Evolutionary conservation across 805 yeast species (phyloP), one percentile per base, ranked within the genome.

Genomic region (Metschnikowia anglica): DNA sequence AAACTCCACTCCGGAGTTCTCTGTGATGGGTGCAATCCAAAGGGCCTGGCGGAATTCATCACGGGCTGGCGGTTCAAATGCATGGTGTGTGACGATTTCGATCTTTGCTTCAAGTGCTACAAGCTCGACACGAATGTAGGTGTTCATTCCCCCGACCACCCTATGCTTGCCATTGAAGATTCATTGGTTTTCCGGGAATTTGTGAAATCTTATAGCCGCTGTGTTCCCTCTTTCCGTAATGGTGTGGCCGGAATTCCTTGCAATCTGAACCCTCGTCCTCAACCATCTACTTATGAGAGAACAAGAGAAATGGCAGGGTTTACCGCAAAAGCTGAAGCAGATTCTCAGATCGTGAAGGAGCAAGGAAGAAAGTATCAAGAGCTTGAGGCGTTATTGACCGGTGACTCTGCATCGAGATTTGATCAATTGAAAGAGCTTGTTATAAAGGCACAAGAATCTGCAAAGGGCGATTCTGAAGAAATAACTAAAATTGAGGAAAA

Each of bases 1-100:
- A 29, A 18, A 13, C 13, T 58, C 4, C 73, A 69, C 42, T 25
- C 38, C 2, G 46, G 53, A 37, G 58, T 64, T 24, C 48, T 63
- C 20, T 70, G 74, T 40, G 72, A 70, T 44, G 40, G 50, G n/a
- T 70, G 74, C 39, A 39, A 49, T 44, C 69, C 68, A 1, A 40
- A 48, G 19, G 48, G 45, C n/a, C n/a, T 6, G 26, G 31, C 17
- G 15, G 27, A 4, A 29, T 13, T 3, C 10, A 43, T 52, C 17
- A n/a, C 13, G 4, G 56, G 56, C 3, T 21, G n/a, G 29, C 43
- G 56, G 15, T 52, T 40, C 41, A 51, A 51, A 25, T 52, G 56
- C 31, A 34, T 44, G 39, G 36, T 49, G 8, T 52, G 56, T 20
- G 25, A 32, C 10, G 43, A 52, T 24, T 52, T 46, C 20, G 55